A percentile compares a stretch with the other conserved stretches of the same genome.
These are phyloP conservation scores for Suhomyces atakaporum DNA, from an alignment of 1,139 yeast genomes.

Conservation along the genomic window DNA sequence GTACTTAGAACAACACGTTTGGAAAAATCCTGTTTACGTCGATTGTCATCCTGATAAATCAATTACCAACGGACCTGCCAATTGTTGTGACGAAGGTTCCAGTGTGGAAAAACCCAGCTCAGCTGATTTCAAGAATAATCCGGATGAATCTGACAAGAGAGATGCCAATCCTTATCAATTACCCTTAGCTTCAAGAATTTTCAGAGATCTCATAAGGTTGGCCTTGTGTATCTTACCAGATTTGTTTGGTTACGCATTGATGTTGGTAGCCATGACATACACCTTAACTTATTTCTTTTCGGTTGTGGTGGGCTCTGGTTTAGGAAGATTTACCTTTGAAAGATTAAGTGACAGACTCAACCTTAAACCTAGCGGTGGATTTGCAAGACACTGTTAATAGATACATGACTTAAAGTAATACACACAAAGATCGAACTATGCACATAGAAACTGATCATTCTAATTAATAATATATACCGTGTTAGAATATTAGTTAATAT, in stretches of 20 bases:
- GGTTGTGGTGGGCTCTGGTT: conserved; percentile 64
- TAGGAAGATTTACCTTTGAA: conserved; percentile 69
- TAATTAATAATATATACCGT: background rate
- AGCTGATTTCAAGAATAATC: conserved; percentile 7
- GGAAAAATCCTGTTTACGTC: conserved; percentile 43
- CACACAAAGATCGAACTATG: too few species aligned
- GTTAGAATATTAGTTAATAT: too few species aligned
- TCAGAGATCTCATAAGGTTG: conserved; percentile 58
- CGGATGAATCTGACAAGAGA: conserved; percentile 6
- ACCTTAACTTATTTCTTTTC: conserved; percentile 70
- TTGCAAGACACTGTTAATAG: conserved; percentile 13
- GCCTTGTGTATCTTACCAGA: conserved; percentile 60
- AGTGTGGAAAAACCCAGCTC: conserved; percentile 13
- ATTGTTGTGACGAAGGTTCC: conserved; percentile 17
- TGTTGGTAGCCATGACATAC: conserved; percentile 79
- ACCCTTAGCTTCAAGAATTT: conserved; percentile 30
- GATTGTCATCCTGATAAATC: conserved; percentile 13
- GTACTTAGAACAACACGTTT: conserved; percentile 67
- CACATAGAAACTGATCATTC: background rate
- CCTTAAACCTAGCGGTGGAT: conserved; percentile 22
- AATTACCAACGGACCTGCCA: conserved; percentile 10
- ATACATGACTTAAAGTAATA: too few species aligned
- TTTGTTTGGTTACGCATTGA: conserved; percentile 65
- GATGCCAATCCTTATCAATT: conserved; percentile 12
- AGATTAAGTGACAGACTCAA: conserved; percentile 45